Evolutionary conservation across 2,329 filamentous ascomycete genomes (phyloP).

Genomic region (Penicillium sp.): DNA sequence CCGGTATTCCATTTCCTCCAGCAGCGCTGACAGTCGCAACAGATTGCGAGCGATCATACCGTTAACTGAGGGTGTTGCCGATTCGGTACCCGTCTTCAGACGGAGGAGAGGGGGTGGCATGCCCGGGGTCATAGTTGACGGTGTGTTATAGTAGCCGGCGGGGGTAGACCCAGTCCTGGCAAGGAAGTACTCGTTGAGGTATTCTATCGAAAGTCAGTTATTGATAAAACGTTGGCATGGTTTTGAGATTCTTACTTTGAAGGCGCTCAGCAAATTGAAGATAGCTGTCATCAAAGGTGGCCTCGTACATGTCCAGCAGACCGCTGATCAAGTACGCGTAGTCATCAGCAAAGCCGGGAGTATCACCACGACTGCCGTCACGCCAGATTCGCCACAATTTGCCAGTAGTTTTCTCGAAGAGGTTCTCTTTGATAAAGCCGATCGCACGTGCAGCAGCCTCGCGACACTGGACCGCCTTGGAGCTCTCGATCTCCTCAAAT

Average conservation of each 20-base stretch:
- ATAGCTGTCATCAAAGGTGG: conserved; percentile 72
- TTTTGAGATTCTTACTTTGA: conserved; percentile 58
- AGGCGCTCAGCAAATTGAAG: conserved; percentile 78
- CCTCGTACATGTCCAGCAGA: conserved; percentile 78
- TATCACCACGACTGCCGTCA: conserved; percentile 60
- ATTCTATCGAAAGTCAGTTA: conserved; percentile 49
- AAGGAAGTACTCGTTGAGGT: conserved; percentile 75
- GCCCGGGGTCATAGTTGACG: conserved; percentile 56
- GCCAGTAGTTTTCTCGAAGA: conserved; percentile 66
- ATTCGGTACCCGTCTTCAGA: conserved; percentile 94
- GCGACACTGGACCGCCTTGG: conserved; percentile 61
- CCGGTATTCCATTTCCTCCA: conserved; percentile 64
- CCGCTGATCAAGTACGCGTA: conserved; percentile 87
- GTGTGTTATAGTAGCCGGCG: conserved; percentile 44
- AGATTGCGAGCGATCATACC: conserved; percentile 82
- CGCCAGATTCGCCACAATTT: conserved; percentile 73
- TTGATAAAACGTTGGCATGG: not conserved
- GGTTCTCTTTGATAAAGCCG: conserved; percentile 66
- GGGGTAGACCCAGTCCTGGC: conserved; percentile 52
- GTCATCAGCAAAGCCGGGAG: conserved; percentile 82
- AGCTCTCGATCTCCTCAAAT: conserved; percentile 59
- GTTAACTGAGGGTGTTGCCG: conserved; percentile 84
- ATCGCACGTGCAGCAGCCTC: conserved; percentile 66
- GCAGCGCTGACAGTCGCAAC: conserved; percentile 70
- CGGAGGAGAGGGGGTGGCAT: conserved; percentile 65